Percentiles rank a stretch among this genome's conserved stretches.
Conservation (phyloP, 371 early-diverging fungal species). For the Actinomortierella ambigua region DNA sequence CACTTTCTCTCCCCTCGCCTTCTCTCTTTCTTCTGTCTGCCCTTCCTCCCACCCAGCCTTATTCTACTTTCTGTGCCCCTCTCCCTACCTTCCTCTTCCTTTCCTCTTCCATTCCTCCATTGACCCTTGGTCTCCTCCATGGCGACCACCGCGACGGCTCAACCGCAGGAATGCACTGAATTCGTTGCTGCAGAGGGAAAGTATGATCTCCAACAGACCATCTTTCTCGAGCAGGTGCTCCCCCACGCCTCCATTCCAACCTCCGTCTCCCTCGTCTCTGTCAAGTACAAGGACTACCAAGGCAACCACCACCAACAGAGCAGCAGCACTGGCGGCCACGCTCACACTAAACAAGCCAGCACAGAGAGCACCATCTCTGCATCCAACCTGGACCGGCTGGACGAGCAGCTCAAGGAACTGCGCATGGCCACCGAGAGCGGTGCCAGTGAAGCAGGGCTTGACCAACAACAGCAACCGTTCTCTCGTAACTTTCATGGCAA, state of each 20-base stretch:
- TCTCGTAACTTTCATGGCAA: constrained; percentile 36
- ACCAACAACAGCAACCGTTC: background rate
- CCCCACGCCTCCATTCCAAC: constrained; percentile 59
- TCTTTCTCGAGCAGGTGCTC: constrained; percentile 54
- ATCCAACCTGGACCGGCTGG: constrained; percentile 29
- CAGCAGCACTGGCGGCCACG: constrained; percentile 2
- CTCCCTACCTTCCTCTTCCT: constrained; percentile 1
- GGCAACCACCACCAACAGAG: constrained; percentile 11
- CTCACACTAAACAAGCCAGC: constrained; percentile 36
- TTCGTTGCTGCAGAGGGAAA: constrained; percentile 63
- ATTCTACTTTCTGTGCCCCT: background rate
- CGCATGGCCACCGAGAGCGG: constrained; percentile 35
- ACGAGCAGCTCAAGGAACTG: constrained; percentile 39
- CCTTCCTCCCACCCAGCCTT: background rate
- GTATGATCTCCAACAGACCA: constrained; percentile 56
- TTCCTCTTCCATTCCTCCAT: constrained; percentile 1
- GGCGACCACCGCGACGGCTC: constrained; percentile 40
- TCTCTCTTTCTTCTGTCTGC: background rate
- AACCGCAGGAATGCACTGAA: constrained; percentile 37
- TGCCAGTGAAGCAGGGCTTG: background rate
- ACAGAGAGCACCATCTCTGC: constrained; percentile 31
- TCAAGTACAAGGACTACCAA: constrained; percentile 61
- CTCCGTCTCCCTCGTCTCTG: constrained; percentile 58
- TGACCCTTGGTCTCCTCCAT: constrained; percentile 3
- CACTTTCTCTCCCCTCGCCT: background rate